phyloP scores from a whole-genome alignment of 1,139 yeast species.

The Geotrichum klebahnii region DNA sequence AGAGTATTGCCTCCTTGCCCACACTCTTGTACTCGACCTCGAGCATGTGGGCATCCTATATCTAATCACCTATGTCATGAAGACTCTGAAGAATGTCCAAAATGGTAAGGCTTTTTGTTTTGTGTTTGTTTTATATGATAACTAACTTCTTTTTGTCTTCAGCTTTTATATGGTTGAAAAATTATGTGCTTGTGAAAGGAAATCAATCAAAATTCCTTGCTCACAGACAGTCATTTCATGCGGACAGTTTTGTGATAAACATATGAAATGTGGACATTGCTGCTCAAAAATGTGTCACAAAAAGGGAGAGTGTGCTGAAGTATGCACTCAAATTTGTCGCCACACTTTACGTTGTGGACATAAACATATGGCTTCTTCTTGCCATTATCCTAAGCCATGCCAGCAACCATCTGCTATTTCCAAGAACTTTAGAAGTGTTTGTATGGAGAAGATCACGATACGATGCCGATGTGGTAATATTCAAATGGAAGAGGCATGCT shows the following conservation, averaged over 20 bases:
- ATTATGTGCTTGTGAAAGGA: conserved; percentile 68
- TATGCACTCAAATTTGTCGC: conserved; percentile 50
- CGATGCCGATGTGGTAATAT: conserved; percentile 23
- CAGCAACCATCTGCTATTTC: conserved; percentile 17
- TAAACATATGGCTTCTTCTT: conserved; percentile 49
- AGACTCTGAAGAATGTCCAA: conserved; percentile 61
- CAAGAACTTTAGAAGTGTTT: conserved; percentile 40
- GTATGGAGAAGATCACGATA: conserved; percentile 11
- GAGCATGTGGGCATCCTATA: conserved; percentile 70
- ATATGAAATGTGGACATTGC: conserved; percentile 63
- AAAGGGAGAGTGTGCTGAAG: conserved; percentile 38
- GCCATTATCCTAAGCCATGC: conserved; percentile 58
- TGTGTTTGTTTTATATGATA: background rate
- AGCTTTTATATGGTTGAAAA: conserved; percentile 57
- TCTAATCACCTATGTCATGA: conserved; percentile 76
- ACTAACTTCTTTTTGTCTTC: background rate
- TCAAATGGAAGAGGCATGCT: conserved; percentile 10
- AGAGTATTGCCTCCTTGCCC: conserved; percentile 63
- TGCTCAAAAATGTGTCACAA: conserved; percentile 62
- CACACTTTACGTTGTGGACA: conserved; percentile 66
- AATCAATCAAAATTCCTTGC: conserved; percentile 59
- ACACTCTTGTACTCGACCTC: conserved; percentile 60
- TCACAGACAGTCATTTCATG: conserved; percentile 69
- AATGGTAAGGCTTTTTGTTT: conserved; percentile 50
- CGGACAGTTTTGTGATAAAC: conserved; percentile 58